Evolutionary conservation across 768 basidiomycete genomes (phyloP).

Genomic region (Pleurotus djamor): DNA sequence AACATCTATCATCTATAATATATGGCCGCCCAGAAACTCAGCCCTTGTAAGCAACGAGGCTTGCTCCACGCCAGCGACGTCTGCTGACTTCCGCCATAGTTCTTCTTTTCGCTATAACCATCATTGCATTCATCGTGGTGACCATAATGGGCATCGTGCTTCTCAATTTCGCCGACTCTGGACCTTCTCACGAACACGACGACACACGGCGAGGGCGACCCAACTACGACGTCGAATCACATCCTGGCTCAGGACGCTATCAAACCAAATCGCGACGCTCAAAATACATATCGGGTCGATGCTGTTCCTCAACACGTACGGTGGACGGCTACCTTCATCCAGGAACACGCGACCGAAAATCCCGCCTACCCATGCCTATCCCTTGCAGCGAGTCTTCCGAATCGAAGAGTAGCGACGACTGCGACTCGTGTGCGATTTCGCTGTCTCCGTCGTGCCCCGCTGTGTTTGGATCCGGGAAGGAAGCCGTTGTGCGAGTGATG

Average conservation of each 20-base stretch:
- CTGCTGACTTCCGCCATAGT: not conserved
- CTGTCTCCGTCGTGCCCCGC: slow-evolving; percentile 4
- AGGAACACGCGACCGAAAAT: not conserved
- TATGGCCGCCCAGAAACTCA: not conserved
- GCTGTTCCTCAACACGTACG: not conserved
- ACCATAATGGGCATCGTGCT: slow-evolving; percentile 6
- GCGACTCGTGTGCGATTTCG: not conserved
- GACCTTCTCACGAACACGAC: not conserved
- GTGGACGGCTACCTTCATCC: not conserved
- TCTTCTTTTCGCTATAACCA: slow-evolving; percentile 3
- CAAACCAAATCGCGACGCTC: not conserved
- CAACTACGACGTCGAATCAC: slow-evolving; percentile 3
- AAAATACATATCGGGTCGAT: not conserved
- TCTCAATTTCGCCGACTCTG: not conserved
- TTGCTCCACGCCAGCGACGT: too few relatives aligned
- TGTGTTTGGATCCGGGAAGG: not conserved
- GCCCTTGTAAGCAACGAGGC: not conserved
- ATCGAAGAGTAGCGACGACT: not conserved
- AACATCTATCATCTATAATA: not conserved
- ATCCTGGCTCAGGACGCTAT: not conserved
- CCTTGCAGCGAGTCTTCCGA: not conserved
- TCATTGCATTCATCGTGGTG: slow-evolving; percentile 4
- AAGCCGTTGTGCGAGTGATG: not conserved
- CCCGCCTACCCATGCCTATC: not conserved
- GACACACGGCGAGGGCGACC: not conserved